These are phyloP conservation scores for Fragaria vesca DNA, from an alignment of 306 rosid genomes.

Conservation along the genomic window DNA sequence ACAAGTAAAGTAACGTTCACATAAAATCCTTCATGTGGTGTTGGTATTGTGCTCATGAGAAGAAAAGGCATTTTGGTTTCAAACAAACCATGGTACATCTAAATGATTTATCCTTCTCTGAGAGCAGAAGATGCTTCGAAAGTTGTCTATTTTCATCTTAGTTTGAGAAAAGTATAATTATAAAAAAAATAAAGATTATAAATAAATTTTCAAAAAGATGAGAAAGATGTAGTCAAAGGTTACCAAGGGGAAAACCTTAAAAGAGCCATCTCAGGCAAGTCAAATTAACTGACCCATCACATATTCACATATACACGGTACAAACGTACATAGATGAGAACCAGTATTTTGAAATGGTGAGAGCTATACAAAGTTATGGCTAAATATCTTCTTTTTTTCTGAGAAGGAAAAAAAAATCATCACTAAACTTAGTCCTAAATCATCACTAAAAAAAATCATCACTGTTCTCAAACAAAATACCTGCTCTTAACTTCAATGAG, in stretches of 20 bases:
- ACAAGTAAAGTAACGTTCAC: background rate
- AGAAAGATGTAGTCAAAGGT: background rate
- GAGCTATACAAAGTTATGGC: background rate
- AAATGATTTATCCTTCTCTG: background rate
- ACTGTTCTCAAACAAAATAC: slow-evolving; percentile 15
- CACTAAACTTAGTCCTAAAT: background rate
- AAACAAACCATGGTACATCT: background rate
- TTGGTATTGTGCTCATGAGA: background rate
- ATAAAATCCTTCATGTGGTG: background rate
- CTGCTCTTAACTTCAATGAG: slow-evolving; percentile 16
- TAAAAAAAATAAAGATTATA: background rate
- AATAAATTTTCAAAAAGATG: background rate
- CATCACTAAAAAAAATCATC: background rate
- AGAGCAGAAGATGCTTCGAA: no score
- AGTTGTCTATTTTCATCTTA: background rate
- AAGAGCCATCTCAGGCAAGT: background rate
- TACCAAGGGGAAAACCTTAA: background rate
- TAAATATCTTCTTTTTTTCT: background rate
- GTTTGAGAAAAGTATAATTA: background rate
- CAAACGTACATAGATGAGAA: background rate
- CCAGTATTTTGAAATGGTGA: background rate
- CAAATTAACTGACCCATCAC: background rate
- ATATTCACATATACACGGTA: background rate
- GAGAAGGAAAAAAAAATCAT: background rate
- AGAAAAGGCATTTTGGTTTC: background rate